phyloP scores from a whole-genome alignment of 2,329 filamentous ascomycete genomes.

The Domatiomyces catenatus region DNA sequence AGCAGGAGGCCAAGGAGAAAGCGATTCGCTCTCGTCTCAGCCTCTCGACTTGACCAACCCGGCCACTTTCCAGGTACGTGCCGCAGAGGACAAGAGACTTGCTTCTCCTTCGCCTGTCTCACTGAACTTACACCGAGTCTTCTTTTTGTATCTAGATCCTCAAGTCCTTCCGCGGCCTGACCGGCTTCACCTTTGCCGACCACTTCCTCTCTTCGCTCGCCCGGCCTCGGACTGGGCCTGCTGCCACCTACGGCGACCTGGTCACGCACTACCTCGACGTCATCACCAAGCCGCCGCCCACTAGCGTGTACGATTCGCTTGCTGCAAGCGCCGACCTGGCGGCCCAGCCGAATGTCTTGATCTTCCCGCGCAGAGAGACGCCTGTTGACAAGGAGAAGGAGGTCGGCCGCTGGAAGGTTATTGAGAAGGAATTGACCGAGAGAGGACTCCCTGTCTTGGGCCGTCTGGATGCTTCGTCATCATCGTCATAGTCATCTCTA shows the following conservation, averaged over 20 bases:
- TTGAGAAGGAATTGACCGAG: slow-evolving; percentile 52
- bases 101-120: background rate
- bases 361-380: slow-evolving; percentile 50
- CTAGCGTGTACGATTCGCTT: slow-evolving; percentile 1
- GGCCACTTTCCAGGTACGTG: background rate
- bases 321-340: background rate
- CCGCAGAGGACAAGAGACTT: background rate
- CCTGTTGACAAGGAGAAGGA: slow-evolving; percentile 56
- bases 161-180: slow-evolving; percentile 20
- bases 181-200: slow-evolving; percentile 7
- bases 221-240: slow-evolving; percentile 22
- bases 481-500: background rate
- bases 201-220: slow-evolving; percentile 18
- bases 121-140: slow-evolving; percentile 5
- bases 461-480: background rate
- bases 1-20: slow-evolving; percentile 21
- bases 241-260: slow-evolving; percentile 4
- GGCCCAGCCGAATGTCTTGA: slow-evolving; percentile 45
- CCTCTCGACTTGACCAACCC: background rate
- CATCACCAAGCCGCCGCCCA: background rate
- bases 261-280: background rate
- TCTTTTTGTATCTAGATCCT: slow-evolving; percentile 23
- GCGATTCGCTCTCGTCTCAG: background rate
- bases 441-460: slow-evolving; percentile 46
- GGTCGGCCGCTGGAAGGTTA: slow-evolving; percentile 64